Evolutionary conservation across 2,329 filamentous ascomycete species (phyloP), one percentile per base, ranked within the genome.

Genomic region (Ceratocystis harringtonii): DNA sequence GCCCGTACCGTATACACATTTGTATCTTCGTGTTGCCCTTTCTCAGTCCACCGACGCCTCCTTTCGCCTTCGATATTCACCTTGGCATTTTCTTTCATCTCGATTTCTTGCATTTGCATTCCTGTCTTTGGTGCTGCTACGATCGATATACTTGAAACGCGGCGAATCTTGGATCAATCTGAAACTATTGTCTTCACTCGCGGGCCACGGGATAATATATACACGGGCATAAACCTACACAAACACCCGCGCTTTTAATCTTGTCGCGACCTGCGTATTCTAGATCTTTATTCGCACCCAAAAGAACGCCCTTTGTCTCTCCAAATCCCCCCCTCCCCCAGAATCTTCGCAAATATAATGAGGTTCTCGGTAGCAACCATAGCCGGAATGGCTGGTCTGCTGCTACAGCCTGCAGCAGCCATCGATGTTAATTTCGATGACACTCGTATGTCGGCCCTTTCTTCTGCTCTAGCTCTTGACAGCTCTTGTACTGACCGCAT

Each of bases 341-440:
- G 10, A 32, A 32, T 15, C 28, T 25, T 12, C 50, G 17, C 22
- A 32, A 41, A 12, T 19, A 65, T 32, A 61, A 65, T 68, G 62
- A 69, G 65, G 58, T 62, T 68, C 60, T 66, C 62, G 52, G 60
- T 66, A 43, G 36, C 68, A 32, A 28, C 66, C 15, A 44, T 55
- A 43, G 63, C 66, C 52, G 52, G 45, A 43, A 19, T 65, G 50
- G 65, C 63, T 57, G 57, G 67, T 61, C 57, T 67, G 58, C 58
- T 68, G 22, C 28, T 63, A 7, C 62, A 67, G 36, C 48, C 64
- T 6, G 66, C 63, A 17, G 25, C 32, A 12, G 64, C 66, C 19
- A 68, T 70, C 30, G 32, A 43, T n/a, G 52, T 63, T 52, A 52
- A 62, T 50, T 45, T 68, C 30, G 73, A 78, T 69, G 75, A 78